Evolutionary conservation across 805 yeast genomes (phyloP).

Genomic region (Ogataea dorogensis): DNA sequence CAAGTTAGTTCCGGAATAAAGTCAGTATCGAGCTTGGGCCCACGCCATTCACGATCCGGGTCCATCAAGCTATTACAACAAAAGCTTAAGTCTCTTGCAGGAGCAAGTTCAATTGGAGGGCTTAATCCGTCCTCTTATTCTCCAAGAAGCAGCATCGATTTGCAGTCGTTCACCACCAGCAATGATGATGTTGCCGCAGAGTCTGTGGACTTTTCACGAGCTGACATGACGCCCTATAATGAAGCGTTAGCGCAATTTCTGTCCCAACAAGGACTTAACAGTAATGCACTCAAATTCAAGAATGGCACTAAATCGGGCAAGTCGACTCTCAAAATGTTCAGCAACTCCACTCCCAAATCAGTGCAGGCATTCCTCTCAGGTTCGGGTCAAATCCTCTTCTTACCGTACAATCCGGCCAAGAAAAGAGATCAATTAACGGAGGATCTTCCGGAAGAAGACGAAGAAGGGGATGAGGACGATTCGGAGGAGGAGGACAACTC

Average conservation of each 20-base stretch:
- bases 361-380: slow-evolving; percentile 30
- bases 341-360: slow-evolving; percentile 13
- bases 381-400: slow-evolving; percentile 34
- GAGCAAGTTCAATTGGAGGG: slow-evolving; percentile 1
- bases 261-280: slow-evolving; percentile 29
- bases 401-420: slow-evolving; percentile 35
- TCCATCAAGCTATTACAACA: slow-evolving; percentile 22
- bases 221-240: slow-evolving; percentile 28
- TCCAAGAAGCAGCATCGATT: slow-evolving; percentile 23
- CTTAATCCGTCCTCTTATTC: slow-evolving; percentile 12
- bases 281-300: slow-evolving; percentile 27
- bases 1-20: slow-evolving; percentile 3
- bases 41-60: slow-evolving; percentile 21
- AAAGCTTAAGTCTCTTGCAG: slow-evolving; percentile 16
- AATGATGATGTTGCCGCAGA: slow-evolving; percentile 29
- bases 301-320: slow-evolving; percentile 14
- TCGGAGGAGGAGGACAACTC: slow-evolving; percentile 14
- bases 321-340: slow-evolving; percentile 12
- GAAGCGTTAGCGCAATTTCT: slow-evolving; percentile 26
- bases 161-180: slow-evolving; percentile 20
- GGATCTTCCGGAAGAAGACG: slow-evolving; percentile 29
- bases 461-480: slow-evolving; percentile 26
- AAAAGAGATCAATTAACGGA: slow-evolving; percentile 26
- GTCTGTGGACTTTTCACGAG: slow-evolving; percentile 19
- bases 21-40: slow-evolving; percentile 2